Evolutionary conservation across 371 early-diverging fungal species (phyloP).

Genomic region (Mucor piriformis): DNA sequence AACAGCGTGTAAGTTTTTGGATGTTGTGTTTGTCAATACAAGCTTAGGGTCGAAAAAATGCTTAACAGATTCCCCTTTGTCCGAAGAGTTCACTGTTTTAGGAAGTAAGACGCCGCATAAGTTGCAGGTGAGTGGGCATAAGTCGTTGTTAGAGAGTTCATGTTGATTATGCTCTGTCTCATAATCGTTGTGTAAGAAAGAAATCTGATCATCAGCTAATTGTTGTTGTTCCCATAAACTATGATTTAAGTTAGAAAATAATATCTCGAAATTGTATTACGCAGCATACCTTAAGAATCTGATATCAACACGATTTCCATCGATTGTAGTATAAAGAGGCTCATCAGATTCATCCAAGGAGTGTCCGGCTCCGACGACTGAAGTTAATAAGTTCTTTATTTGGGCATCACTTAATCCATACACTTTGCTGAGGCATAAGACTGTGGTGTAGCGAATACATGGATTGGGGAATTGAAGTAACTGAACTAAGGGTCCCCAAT

Average conservation of each 20-base stretch:
- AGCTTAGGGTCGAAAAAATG: slow-evolving; percentile 47
- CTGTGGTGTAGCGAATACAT: slow-evolving; percentile 51
- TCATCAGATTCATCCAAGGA: slow-evolving; percentile 33
- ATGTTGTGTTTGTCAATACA: slow-evolving; percentile 76
- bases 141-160: slow-evolving; percentile 44
- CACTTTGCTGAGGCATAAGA: slow-evolving; percentile 58
- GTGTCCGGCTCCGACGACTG: slow-evolving; percentile 26
- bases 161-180: slow-evolving; percentile 17
- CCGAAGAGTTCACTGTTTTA: slow-evolving; percentile 26
- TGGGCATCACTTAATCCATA: slow-evolving; percentile 58
- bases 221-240: slow-evolving; percentile 52
- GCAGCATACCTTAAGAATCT: slow-evolving; percentile 48
- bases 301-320: slow-evolving; percentile 42
- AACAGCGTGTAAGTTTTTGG: slow-evolving; percentile 72
- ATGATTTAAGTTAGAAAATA: not conserved
- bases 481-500: slow-evolving; percentile 67
- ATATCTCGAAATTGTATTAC: not conserved
- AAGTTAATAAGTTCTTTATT: slow-evolving; percentile 27
- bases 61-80: slow-evolving; percentile 14
- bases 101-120: slow-evolving; percentile 68
- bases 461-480: slow-evolving; percentile 52
- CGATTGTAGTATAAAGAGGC: slow-evolving; percentile 34
- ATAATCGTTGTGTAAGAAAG: slow-evolving; percentile 45
- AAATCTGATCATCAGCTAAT: slow-evolving; percentile 40
- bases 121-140: slow-evolving; percentile 61